Evolutionary conservation across 345 rosid genomes (phyloP), one percentile per base, ranked within the genome.

Genomic region (Streptanthus diversifolius): DNA sequence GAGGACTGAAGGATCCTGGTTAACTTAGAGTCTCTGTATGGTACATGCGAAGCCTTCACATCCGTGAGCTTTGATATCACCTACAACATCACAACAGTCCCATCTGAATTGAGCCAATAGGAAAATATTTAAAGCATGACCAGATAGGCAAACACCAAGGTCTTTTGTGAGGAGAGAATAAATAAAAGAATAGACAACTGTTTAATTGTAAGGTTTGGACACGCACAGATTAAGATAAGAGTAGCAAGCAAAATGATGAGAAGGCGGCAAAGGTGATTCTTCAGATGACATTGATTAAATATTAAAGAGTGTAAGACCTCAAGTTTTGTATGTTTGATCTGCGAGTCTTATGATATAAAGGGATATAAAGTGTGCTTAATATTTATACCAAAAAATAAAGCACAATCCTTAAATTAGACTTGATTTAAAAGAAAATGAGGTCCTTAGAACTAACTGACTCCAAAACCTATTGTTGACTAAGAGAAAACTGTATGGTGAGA

Each of bases 21-120:
- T 81, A 95, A 72, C 80, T 95, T 95, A 56, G 99, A 95, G 87
- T 92, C 99, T 82, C 99, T 86, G 73, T 91, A 95, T 30, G 99
- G 99, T 84, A 95, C 82, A 77, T 95, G 99, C 56, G 86, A 74
- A 63, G 96, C 92, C 76, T 83, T 88, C 63, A 78, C 93, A 83
- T 95, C 98, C 10, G 98, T 95, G 80, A 95, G 85, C 79, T 95
- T 95, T 55, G 99, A 91, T 83, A 95, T 95, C 37, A 95, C 99
- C 99, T 95, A 77, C 24, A 63, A 63, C 17, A 63, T 60, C 60
- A 62, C 24, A 78, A 29, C 24, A 25, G 24, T 44, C 36, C 29
- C 15, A 27, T 19, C 25, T 3, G 55, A 29, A 33, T 62, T 53
- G 49, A 61, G 41, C 58, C n/a, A 53, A 33, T 3, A 67, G 33